A percentile compares a stretch with the other conserved stretches of the same genome.
These are phyloP conservation scores for Meyerozyma carpophila DNA, from an alignment of 1,139 yeast genomes.

Conservation along the genomic window DNA sequence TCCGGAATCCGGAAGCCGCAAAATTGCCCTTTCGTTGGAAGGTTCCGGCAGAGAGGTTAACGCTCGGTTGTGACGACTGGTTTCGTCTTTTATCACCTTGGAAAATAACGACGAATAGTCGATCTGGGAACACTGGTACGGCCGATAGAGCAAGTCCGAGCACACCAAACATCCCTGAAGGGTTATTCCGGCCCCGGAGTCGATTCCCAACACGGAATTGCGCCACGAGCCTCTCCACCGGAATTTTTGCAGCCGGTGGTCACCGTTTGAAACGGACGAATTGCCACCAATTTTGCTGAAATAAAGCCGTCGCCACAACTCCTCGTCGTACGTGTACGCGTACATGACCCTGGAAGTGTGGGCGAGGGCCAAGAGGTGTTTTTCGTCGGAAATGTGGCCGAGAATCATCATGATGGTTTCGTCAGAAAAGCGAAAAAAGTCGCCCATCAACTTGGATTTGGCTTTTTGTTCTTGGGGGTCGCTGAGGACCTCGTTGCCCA, in stretches of 20 bases:
- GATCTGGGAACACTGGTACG: slow-evolving; percentile 72
- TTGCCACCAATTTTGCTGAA: slow-evolving; percentile 17
- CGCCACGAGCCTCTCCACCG: slow-evolving; percentile 82
- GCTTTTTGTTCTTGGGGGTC: slow-evolving; percentile 16
- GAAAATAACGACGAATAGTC: slow-evolving; percentile 48
- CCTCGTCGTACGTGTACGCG: slow-evolving; percentile 70
- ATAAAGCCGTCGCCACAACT: slow-evolving; percentile 65
- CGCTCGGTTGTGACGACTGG: slow-evolving; percentile 22
- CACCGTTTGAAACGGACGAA: not conserved
- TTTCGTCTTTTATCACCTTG: slow-evolving; percentile 46
- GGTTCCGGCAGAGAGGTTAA: slow-evolving; percentile 11
- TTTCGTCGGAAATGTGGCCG: slow-evolving; percentile 36
- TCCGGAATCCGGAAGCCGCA: slow-evolving; percentile 38
- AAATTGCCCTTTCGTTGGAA: slow-evolving; percentile 27
- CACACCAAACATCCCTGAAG: slow-evolving; percentile 31
- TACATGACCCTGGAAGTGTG: slow-evolving; percentile 63
- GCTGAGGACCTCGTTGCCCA: slow-evolving; percentile 50
- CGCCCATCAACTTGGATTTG: slow-evolving; percentile 46
- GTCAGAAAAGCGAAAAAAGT: slow-evolving; percentile 49
- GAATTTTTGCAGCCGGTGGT: slow-evolving; percentile 3
- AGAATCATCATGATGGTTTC: slow-evolving; percentile 49
- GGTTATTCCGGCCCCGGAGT: slow-evolving; percentile 34
- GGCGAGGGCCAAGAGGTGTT: slow-evolving; percentile 45
- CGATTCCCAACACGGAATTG: slow-evolving; percentile 44
- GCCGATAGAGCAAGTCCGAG: slow-evolving; percentile 65